Percentiles rank a stretch among this genome's conserved stretches.
phyloP scores from a whole-genome alignment of 805 yeast species.

The Ogataea glucozyma region DNA sequence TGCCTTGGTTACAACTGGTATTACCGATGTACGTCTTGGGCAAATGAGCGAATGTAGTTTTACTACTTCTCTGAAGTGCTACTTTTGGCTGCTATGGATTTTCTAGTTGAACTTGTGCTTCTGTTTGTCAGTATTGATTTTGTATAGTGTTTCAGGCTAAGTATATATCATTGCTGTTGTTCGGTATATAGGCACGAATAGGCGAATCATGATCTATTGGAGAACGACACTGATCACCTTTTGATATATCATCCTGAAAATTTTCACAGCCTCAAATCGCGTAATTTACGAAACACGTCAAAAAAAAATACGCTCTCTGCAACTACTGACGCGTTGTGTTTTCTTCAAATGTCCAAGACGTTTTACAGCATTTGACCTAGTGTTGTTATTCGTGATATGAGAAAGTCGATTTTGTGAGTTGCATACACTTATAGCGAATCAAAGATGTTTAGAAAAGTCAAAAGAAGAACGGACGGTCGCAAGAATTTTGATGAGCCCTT shows the following conservation, averaged over 20 bases:
- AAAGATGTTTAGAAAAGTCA: constrained; percentile 71
- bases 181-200: not conserved
- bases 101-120: not conserved
- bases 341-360: too few relatives aligned
- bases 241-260: not conserved
- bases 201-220: not conserved
- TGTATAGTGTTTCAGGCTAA: too few relatives aligned
- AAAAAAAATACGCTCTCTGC: not conserved
- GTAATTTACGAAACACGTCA: not conserved
- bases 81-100: too few relatives aligned
- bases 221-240: too few relatives aligned
- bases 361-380: too few relatives aligned
- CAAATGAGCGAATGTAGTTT: not conserved
- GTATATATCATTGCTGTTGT: not conserved
- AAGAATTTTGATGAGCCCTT: constrained; percentile 51
- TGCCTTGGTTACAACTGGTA: constrained; percentile 21
- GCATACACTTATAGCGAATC: not conserved
- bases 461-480: constrained; percentile 73
- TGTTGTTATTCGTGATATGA: too few relatives aligned
- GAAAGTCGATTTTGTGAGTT: too few relatives aligned
- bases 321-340: not conserved
- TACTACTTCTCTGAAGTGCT: too few relatives aligned
- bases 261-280: not conserved
- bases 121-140: too few relatives aligned
- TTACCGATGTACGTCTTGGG: constrained; percentile 19